Percentiles rank a stretch among this genome's conserved stretches.
These are phyloP conservation scores for Cymbopogon citratus DNA, from an alignment of 176 grass and related monocot genomes.

Conservation along the genomic window DNA sequence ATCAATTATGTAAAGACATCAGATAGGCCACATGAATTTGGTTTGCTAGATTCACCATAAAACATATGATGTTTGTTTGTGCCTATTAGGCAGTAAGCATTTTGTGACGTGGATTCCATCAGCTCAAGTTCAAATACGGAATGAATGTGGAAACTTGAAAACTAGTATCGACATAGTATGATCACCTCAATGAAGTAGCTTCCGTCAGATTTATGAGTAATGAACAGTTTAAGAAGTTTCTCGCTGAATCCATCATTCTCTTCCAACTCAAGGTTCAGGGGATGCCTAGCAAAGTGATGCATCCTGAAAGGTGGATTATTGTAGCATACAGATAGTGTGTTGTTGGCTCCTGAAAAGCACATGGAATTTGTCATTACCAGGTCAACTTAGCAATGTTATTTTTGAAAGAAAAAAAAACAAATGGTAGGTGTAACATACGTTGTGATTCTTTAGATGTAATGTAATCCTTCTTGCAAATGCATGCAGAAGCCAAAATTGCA, in stretches of 20 bases:
- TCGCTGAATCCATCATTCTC: slow-evolving; percentile 48
- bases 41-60: not conserved
- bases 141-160: not conserved
- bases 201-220: slow-evolving; percentile 74
- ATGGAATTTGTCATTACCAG: not conserved
- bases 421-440: slow-evolving; percentile 49
- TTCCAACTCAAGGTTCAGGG: slow-evolving; percentile 69
- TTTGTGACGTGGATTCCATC: not conserved
- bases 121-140: not conserved
- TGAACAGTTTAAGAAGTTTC: slow-evolving; percentile 54
- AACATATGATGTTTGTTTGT: not conserved
- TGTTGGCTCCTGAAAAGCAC: slow-evolving; percentile 38
- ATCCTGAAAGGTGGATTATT: slow-evolving; percentile 67
- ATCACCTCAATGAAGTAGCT: slow-evolving; percentile 80
- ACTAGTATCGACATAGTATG: not conserved
- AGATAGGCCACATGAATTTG: not conserved
- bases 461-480: slow-evolving; percentile 66
- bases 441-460: slow-evolving; percentile 39
- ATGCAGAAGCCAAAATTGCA: slow-evolving; percentile 72
- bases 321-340: slow-evolving; percentile 62
- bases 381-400: not conserved
- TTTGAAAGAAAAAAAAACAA: not conserved
- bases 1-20: not conserved
- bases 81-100: not conserved
- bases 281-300: slow-evolving; percentile 63